Conservation (phyloP, 345 rosid species). For the Citrus glauca region DNA sequence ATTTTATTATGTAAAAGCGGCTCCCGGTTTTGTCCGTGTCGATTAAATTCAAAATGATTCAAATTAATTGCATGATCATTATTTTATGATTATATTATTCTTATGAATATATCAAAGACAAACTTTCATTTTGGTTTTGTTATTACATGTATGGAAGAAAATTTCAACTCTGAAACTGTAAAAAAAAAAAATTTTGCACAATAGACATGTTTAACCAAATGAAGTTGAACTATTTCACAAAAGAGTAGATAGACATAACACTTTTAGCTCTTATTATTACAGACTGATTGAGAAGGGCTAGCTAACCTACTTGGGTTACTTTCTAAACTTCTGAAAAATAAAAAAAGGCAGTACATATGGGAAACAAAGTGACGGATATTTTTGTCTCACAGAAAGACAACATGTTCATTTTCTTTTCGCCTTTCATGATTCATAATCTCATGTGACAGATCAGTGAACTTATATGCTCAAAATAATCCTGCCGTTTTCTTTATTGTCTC, state of each 20-base stretch:
- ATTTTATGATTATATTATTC: neutral
- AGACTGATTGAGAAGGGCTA: neutral
- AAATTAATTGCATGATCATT: neutral
- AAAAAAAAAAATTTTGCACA: neutral
- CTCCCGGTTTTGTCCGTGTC: too few species aligned
- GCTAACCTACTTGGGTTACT: neutral
- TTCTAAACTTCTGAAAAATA: neutral
- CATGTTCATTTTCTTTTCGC: constrained; percentile 13
- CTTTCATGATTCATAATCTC: constrained; percentile 11
- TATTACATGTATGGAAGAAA: neutral
- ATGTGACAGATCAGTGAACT: constrained; percentile 12
- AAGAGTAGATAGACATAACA: neutral
- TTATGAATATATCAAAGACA: neutral
- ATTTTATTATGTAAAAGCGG: too few species aligned
- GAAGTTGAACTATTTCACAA: neutral
- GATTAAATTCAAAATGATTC: neutral
- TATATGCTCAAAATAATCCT: constrained; percentile 20
- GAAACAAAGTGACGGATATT: constrained; percentile 3
- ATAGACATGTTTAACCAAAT: neutral
- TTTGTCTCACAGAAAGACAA: constrained; percentile 31
- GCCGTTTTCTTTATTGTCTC: constrained; percentile 18
- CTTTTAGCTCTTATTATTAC: neutral
- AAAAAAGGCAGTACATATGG: neutral
- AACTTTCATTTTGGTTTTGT: neutral
- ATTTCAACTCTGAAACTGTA: neutral